Conservation (phyloP, 2,329 filamentous ascomycete genomes). For the Aspergillus sp. region DNA sequence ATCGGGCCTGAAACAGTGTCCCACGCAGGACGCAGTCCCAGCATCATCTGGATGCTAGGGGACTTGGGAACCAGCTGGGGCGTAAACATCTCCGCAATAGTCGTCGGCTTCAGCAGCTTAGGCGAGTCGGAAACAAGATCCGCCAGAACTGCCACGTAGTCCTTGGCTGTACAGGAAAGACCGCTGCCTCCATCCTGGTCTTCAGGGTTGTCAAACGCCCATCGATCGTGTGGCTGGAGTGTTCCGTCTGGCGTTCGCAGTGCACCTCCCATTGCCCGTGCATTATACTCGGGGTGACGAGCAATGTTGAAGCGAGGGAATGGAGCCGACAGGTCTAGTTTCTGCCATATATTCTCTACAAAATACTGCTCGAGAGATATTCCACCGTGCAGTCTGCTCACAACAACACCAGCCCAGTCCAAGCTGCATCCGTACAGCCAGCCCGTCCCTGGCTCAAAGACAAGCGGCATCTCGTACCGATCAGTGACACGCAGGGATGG, state of each 20-base stretch:
- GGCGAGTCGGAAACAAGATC: constrained; percentile 2
- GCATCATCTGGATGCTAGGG: not conserved
- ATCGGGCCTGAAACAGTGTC: constrained; percentile 1
- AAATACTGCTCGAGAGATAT: constrained; percentile 5
- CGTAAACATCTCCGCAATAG: constrained; percentile 6
- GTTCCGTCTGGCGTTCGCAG: not conserved
- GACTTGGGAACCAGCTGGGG: not conserved
- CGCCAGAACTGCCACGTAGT: not conserved
- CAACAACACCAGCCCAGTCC: constrained; percentile 8
- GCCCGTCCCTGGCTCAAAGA: constrained; percentile 3
- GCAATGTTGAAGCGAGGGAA: constrained; percentile 2
- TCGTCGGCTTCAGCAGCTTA: not conserved
- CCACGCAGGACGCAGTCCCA: constrained; percentile 3
- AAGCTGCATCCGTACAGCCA: constrained; percentile 9
- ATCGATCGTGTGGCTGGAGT: not conserved
- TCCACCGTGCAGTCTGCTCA: not conserved
- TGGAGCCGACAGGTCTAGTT: not conserved
- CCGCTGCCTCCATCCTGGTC: constrained; percentile 2
- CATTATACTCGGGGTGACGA: not conserved
- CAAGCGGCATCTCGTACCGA: not conserved
- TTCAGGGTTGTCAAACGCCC: not conserved
- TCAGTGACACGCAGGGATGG: not conserved
- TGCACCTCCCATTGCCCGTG: not conserved
- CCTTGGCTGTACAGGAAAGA: not conserved
- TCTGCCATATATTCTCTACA: constrained; percentile 3